Evolutionary conservation across 2,329 filamentous ascomycete species (phyloP).

Genomic region (Waltergamsia citrina): DNA sequence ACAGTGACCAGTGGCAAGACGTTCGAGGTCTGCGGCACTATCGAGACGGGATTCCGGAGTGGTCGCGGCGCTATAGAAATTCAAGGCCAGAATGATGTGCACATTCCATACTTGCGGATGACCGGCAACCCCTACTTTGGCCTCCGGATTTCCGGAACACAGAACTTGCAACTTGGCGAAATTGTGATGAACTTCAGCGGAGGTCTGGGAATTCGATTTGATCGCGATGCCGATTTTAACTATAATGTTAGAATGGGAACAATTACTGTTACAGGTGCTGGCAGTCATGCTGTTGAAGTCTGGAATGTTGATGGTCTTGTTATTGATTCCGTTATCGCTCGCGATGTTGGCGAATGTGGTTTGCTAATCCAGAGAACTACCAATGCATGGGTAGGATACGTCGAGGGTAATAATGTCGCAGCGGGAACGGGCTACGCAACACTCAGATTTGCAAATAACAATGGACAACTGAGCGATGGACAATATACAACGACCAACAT

Average conservation of each 20-base stretch:
- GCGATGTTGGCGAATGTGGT: slow-evolving; percentile 3
- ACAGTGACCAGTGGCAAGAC: slow-evolving; percentile 3
- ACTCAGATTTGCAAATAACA: slow-evolving; percentile 5
- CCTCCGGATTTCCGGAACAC: slow-evolving; percentile 1
- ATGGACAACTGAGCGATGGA: slow-evolving; percentile 1
- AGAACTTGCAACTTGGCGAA: slow-evolving; percentile 3
- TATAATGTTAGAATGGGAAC: slow-evolving; percentile 2
- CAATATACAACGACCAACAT: slow-evolving; percentile 4
- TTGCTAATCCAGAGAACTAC: slow-evolving; percentile 3
- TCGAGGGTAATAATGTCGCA: slow-evolving; percentile 4
- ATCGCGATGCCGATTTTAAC: slow-evolving; percentile 2
- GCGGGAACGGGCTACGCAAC: slow-evolving; percentile 4
- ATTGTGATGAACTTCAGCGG: slow-evolving; percentile 5
- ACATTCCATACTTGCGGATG: slow-evolving; percentile 4
- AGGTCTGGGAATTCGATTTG: slow-evolving; percentile 5
- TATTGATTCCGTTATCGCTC: slow-evolving; percentile 3
- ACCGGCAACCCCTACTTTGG: slow-evolving; percentile 5
- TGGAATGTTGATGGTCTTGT: slow-evolving; percentile 4
- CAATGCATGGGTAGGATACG: slow-evolving; percentile 4
- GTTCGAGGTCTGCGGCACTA: slow-evolving; percentile 5
- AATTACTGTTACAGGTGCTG: slow-evolving; percentile 2
- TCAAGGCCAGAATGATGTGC: background rate
- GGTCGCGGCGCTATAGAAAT: slow-evolving; percentile 2
- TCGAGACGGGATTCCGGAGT: background rate
- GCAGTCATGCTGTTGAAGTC: slow-evolving; percentile 4